These are phyloP conservation scores for Xylaria longipes DNA, from an alignment of 495 filamentous ascomycete genomes.

Conservation along the genomic window DNA sequence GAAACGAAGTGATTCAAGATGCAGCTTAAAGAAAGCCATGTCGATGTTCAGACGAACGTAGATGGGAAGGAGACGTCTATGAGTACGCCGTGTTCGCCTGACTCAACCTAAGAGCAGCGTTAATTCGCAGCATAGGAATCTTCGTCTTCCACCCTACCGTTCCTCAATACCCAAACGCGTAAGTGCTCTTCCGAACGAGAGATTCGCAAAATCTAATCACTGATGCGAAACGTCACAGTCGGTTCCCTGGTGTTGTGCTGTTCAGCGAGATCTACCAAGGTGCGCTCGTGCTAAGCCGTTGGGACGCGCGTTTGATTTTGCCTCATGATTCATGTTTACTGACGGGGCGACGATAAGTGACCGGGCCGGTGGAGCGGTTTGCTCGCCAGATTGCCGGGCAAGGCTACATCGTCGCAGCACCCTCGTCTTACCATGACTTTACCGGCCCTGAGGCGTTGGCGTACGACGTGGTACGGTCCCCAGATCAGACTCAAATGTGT, in stretches of 20 bases:
- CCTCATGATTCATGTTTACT: slow-evolving; percentile 26
- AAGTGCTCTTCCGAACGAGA: slow-evolving; percentile 33
- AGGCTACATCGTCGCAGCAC: slow-evolving; percentile 91
- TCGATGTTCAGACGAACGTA: slow-evolving; percentile 49
- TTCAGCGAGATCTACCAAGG: slow-evolving; percentile 98
- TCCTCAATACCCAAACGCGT: slow-evolving; percentile 82
- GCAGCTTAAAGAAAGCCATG: slow-evolving; percentile 54
- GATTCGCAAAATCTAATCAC: slow-evolving; percentile 15
- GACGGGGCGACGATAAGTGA: slow-evolving; percentile 61
- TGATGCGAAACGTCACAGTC: slow-evolving; percentile 48
- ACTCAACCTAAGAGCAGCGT: slow-evolving; percentile 19
- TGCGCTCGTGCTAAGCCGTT: slow-evolving; percentile 39
- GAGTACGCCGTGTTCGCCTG: slow-evolving; percentile 41
- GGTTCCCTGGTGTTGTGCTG: slow-evolving; percentile 88
- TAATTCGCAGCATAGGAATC: slow-evolving; percentile 64
- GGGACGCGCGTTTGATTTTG: background rate
- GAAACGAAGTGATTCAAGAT: slow-evolving; percentile 37
- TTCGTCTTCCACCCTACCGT: slow-evolving; percentile 89
- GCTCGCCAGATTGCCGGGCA: slow-evolving; percentile 91
- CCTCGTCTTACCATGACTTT: slow-evolving; percentile 93
- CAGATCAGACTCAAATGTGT: background rate
- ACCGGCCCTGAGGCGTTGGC: slow-evolving; percentile 81
- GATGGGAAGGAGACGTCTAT: slow-evolving; percentile 56
- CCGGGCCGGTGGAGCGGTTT: slow-evolving; percentile 89
- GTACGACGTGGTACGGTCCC: slow-evolving; percentile 67